Evolutionary conservation across 2,329 filamentous ascomycete genomes (phyloP).

Genomic region (Xylaria sp.): DNA sequence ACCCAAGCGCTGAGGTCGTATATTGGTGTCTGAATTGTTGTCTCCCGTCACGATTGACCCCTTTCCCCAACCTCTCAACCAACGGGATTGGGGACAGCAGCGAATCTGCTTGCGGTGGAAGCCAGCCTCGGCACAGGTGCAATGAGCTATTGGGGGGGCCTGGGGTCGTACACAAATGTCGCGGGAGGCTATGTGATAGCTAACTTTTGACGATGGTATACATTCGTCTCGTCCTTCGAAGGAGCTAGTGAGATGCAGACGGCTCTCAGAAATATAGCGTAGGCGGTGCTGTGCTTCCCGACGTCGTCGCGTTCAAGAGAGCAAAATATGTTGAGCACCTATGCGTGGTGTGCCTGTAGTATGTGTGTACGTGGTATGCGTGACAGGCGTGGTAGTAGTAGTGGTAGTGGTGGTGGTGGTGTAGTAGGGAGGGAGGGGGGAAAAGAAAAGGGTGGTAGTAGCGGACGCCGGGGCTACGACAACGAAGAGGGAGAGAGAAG

Average conservation of each 20-base stretch:
- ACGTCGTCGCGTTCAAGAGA: slow-evolving; percentile 20
- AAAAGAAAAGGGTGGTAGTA: slow-evolving; percentile 37
- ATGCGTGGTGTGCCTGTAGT: neutral
- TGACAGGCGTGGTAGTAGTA: slow-evolving; percentile 35
- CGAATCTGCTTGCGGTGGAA: slow-evolving; percentile 17
- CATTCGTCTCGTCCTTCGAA: slow-evolving; percentile 28
- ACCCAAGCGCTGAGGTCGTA: slow-evolving; percentile 18
- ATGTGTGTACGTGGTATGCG: neutral
- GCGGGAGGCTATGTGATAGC: slow-evolving; percentile 15
- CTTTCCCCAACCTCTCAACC: slow-evolving; percentile 33
- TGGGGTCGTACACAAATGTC: slow-evolving; percentile 19
- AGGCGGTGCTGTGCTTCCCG: slow-evolving; percentile 18
- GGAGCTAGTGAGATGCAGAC: slow-evolving; percentile 14
- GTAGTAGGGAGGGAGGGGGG: slow-evolving; percentile 38
- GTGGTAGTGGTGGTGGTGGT: slow-evolving; percentile 29
- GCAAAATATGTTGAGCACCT: slow-evolving; percentile 3
- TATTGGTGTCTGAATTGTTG: slow-evolving; percentile 18
- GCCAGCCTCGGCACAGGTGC: slow-evolving; percentile 24
- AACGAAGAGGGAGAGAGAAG: slow-evolving; percentile 29
- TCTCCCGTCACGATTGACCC: slow-evolving; percentile 28
- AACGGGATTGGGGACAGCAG: slow-evolving; percentile 29
- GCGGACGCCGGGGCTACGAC: slow-evolving; percentile 39
- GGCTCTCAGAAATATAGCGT: slow-evolving; percentile 17
- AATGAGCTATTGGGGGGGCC: slow-evolving; percentile 8
- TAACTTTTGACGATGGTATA: slow-evolving; percentile 15